These are phyloP conservation scores for Penicillium sp. DNA, from an alignment of 2,329 filamentous ascomycete species.

Conservation along the genomic window DNA sequence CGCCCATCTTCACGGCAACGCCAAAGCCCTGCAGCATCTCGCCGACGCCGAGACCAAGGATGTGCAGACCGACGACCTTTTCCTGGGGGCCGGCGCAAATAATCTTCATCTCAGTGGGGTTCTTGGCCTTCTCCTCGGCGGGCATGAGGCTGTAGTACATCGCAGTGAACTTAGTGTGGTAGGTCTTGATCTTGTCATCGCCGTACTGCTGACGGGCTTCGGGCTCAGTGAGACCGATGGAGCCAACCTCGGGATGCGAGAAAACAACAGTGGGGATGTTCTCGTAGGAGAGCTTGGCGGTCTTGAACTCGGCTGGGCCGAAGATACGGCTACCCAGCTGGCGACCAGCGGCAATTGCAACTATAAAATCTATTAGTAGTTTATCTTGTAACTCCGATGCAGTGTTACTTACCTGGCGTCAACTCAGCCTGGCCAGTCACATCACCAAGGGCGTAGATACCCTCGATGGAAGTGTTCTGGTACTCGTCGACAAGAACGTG, in stretches of 20 bases:
- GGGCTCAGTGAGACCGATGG: constrained; percentile 51
- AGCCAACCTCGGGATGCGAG: constrained; percentile 52
- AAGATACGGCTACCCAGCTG: constrained; percentile 53
- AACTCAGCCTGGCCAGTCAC: constrained; percentile 53
- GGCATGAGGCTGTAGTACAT: constrained; percentile 52
- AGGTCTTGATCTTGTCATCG: constrained; percentile 52
- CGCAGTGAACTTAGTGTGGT: constrained; percentile 50
- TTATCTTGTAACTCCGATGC: background rate
- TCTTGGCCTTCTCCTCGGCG: constrained; percentile 49
- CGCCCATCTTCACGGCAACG: constrained; percentile 76
- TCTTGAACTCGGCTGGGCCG: constrained; percentile 46
- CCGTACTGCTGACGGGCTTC: constrained; percentile 49
- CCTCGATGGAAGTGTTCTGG: constrained; percentile 50
- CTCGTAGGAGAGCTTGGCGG: constrained; percentile 49
- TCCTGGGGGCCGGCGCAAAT: constrained; percentile 50
- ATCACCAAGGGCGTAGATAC: constrained; percentile 53
- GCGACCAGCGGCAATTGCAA: constrained; percentile 54
- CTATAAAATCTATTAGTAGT: constrained; percentile 23
- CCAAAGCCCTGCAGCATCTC: constrained; percentile 77
- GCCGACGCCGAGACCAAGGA: constrained; percentile 48
- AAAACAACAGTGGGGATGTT: constrained; percentile 56
- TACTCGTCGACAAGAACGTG: constrained; percentile 51
- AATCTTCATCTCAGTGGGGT: constrained; percentile 53
- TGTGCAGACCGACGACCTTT: constrained; percentile 53
- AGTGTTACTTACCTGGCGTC: constrained; percentile 45